A percentile compares a stretch with the other conserved stretches of the same genome.
Conservation (phyloP, 1,139 yeast genomes). For the Sugiyamaella grinbergsii region DNA sequence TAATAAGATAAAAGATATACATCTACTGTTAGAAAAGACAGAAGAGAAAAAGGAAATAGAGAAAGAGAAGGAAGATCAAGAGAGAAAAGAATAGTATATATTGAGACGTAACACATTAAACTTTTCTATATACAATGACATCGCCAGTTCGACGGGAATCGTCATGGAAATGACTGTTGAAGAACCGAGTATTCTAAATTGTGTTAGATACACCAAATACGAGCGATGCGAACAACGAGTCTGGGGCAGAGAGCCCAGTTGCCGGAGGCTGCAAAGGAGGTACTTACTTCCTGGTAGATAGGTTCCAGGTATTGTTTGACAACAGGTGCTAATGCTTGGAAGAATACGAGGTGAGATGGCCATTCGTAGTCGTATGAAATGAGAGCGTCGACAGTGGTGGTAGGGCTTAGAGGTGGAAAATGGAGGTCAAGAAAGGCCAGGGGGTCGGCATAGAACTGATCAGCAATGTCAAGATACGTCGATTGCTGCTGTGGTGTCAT, state of each 20-base stretch:
- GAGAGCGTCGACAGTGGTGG: neutral
- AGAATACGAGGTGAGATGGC: conserved; percentile 75
- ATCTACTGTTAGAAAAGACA: conserved; percentile 16
- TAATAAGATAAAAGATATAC: conserved; percentile 61
- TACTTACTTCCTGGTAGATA: conserved; percentile 49
- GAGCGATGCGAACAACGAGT: conserved; percentile 2
- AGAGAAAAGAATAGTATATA: neutral
- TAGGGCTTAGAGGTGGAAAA: conserved; percentile 28
- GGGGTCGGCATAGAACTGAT: conserved; percentile 73
- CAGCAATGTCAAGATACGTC: conserved; percentile 81
- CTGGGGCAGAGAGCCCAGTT: conserved; percentile 14
- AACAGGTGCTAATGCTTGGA: conserved; percentile 58
- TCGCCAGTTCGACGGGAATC: conserved; percentile 81
- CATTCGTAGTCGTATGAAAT: conserved; percentile 43
- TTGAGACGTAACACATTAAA: neutral
- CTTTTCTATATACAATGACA: conserved; percentile 55
- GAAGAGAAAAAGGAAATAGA: conserved; percentile 9
- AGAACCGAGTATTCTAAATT: conserved; percentile 50
- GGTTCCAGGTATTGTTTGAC: conserved; percentile 48
- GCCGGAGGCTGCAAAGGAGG: conserved; percentile 3
- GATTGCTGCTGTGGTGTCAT: conserved; percentile 39
- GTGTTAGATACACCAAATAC: too few species aligned
- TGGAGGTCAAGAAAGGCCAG: conserved; percentile 48
- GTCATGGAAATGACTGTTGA: conserved; percentile 86
- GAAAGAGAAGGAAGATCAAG: conserved; percentile 6